phyloP scores from a whole-genome alignment of 1,284 basidiomycete species.

The Pascua guehoae region DNA sequence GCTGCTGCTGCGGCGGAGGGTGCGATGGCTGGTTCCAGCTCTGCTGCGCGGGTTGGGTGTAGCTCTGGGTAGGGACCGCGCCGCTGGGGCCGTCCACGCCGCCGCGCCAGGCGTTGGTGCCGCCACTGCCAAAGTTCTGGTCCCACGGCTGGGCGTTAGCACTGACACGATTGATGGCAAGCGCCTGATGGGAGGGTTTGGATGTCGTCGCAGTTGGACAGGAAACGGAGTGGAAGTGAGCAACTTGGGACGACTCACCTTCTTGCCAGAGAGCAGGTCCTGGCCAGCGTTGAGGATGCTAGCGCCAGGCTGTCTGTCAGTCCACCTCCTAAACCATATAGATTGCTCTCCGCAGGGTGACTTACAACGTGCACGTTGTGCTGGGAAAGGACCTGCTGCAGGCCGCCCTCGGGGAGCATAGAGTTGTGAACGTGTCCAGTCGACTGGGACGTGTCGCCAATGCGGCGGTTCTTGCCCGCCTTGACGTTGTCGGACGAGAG shows the following conservation, averaged over 20 bases:
- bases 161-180: no score
- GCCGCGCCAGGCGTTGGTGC: constrained; percentile 43
- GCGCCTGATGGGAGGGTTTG: no score
- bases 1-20: constrained; percentile 6
- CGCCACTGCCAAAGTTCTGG: constrained; percentile 47
- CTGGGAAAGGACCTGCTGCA: constrained; percentile 45
- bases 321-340: neutral
- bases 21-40: neutral
- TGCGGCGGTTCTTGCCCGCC: constrained; percentile 67
- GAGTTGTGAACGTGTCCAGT: constrained; percentile 45
- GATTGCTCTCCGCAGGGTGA: neutral
- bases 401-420: constrained; percentile 40
- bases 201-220: no score
- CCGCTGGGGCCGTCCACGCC: neutral
- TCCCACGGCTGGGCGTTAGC: constrained; percentile 39
- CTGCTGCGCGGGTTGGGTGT: constrained; percentile 1
- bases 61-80: neutral
- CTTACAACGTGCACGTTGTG: constrained; percentile 48
- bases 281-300: constrained; percentile 44
- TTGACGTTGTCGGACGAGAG: constrained; percentile 65
- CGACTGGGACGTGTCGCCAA: constrained; percentile 41
- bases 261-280: constrained; percentile 45
- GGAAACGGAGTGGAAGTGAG: no score
- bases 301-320: constrained; percentile 34
- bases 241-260: constrained; percentile 24